Evolutionary conservation across 2,329 filamentous ascomycete species (phyloP).

Genomic region (Talaromyces islandicus): DNA sequence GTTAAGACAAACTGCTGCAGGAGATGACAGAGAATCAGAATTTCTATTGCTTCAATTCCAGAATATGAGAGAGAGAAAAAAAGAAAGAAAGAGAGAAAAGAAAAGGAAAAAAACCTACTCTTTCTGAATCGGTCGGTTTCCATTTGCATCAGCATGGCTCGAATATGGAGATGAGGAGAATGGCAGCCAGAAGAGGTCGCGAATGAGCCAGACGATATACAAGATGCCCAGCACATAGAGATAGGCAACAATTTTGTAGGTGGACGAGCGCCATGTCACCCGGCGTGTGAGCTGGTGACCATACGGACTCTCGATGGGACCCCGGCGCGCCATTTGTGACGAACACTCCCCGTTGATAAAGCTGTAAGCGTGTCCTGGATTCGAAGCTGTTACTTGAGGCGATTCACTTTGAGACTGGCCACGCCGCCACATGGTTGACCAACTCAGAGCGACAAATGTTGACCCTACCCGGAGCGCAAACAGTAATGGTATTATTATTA

Average conservation of each 20-base stretch:
- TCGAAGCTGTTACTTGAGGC: conserved; percentile 18
- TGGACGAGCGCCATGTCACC: conserved; percentile 38
- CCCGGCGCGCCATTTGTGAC: conserved; percentile 21
- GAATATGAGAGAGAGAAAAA: too few relatives aligned
- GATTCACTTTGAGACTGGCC: conserved; percentile 32
- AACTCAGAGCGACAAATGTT: background rate
- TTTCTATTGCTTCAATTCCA: background rate
- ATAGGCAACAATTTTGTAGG: conserved; percentile 36
- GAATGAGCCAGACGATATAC: conserved; percentile 36
- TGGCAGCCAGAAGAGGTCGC: conserved; percentile 32
- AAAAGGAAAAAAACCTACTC: background rate
- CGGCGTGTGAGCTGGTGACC: conserved; percentile 33
- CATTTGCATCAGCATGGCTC: background rate
- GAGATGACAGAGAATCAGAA: background rate
- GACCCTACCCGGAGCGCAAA: background rate
- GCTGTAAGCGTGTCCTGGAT: conserved; percentile 27
- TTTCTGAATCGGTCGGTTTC: background rate
- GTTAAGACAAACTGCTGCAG: background rate
- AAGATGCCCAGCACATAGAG: conserved; percentile 35
- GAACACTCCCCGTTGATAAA: conserved; percentile 17
- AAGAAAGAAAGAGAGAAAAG: background rate
- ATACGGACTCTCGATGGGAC: conserved; percentile 35
- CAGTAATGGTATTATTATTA: background rate
- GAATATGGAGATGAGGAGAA: conserved; percentile 19
- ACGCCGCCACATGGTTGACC: conserved; percentile 29